phyloP scores from a whole-genome alignment of 2,329 filamentous ascomycete species.

The Fusarium newnesense region DNA sequence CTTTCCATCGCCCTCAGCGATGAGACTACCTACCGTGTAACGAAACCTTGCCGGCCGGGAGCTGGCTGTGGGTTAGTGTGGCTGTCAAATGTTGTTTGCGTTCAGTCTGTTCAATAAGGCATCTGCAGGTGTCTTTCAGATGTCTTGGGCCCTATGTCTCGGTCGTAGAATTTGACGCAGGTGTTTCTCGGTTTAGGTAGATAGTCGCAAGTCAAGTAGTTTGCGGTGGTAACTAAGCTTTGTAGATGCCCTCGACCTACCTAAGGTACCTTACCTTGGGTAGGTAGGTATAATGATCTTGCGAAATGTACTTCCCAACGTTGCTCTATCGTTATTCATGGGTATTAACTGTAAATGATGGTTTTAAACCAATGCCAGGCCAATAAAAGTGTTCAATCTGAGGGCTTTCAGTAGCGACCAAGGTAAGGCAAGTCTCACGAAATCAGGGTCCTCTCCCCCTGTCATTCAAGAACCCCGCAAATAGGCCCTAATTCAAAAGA shows the following conservation, averaged over 20 bases:
- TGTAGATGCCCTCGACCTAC: not conserved
- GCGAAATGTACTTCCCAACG: not conserved
- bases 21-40: not conserved
- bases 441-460: slow-evolving; percentile 20
- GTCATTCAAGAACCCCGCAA: slow-evolving; percentile 5
- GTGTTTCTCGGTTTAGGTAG: slow-evolving; percentile 8
- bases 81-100: not conserved
- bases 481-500: not conserved
- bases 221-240: not conserved
- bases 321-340: not conserved
- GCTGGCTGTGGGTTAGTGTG: not conserved
- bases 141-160: slow-evolving; percentile 19
- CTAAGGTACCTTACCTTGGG: too few species aligned
- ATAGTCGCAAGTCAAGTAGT: not conserved
- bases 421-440: not conserved
- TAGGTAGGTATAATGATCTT: not conserved
- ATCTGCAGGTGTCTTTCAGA: not conserved
- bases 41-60: not conserved
- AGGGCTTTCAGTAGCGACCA: not conserved
- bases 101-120: not conserved
- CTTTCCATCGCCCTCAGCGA: not conserved
- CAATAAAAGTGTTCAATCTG: not conserved
- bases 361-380: not conserved
- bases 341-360: not conserved
- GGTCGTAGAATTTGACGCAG: slow-evolving; percentile 9